Conservation (phyloP, 108 stramenopile species). For the Nitzschia sp. region DNA sequence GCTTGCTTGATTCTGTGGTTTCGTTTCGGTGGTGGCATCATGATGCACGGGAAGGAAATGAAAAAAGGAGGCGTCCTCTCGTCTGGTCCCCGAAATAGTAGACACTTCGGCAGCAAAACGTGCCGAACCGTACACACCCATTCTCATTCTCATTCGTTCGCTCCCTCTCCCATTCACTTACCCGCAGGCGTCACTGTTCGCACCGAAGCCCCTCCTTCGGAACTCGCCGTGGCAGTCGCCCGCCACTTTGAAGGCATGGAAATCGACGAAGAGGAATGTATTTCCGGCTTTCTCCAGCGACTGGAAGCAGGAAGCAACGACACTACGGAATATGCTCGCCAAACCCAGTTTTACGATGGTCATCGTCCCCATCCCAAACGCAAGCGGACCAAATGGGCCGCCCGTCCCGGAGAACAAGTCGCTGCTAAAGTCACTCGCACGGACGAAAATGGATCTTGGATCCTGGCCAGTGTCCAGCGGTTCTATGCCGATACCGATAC, state of each 20-base stretch:
- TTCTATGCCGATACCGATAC: constrained; percentile 89
- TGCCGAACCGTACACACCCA: neutral
- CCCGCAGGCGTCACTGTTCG: constrained; percentile 58
- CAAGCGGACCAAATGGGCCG: constrained; percentile 76
- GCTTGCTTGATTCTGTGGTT: neutral
- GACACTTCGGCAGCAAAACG: neutral
- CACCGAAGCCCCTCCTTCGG: constrained; percentile 79
- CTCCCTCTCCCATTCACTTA: neutral
- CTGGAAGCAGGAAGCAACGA: constrained; percentile 49
- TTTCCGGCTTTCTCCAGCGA: constrained; percentile 82
- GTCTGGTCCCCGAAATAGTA: too few relatives aligned
- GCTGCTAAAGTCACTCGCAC: constrained; percentile 94
- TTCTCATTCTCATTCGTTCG: neutral
- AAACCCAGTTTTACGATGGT: constrained; percentile 60
- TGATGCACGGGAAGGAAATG: too few relatives aligned
- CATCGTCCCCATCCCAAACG: constrained; percentile 59
- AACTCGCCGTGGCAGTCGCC: constrained; percentile 85
- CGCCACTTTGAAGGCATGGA: constrained; percentile 88
- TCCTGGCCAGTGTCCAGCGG: constrained; percentile 86
- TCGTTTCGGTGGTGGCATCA: too few relatives aligned
- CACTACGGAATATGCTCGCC: constrained; percentile 73
- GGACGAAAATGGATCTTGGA: constrained; percentile 96
- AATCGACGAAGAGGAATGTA: constrained; percentile 83
- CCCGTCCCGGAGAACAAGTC: constrained; percentile 88
- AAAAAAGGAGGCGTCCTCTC: too few relatives aligned